Conservation (phyloP, 2,329 filamentous ascomycete genomes). For the Sphaerulina vaccinii region DNA sequence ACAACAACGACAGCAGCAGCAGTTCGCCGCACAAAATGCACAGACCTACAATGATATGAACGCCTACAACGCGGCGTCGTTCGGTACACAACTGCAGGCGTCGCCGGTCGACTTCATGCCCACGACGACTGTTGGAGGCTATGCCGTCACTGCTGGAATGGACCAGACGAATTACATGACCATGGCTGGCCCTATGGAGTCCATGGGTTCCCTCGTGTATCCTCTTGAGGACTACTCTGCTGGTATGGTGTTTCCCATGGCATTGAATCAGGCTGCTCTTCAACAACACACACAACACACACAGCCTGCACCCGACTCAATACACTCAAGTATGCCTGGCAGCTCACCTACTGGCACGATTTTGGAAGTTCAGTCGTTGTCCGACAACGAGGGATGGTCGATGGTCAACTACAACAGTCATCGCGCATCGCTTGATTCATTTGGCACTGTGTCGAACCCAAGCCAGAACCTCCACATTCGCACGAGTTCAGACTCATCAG, state of each 20-base stretch:
- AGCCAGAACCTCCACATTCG: conserved; percentile 85
- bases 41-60: conserved; percentile 37
- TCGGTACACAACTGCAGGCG: conserved; percentile 43
- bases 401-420: conserved; percentile 63
- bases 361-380: conserved; percentile 82
- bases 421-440: conserved; percentile 65
- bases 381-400: conserved; percentile 80
- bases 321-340: conserved; percentile 43
- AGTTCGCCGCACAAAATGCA: conserved; percentile 30
- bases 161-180: conserved; percentile 42
- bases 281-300: conserved; percentile 40
- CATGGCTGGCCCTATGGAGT: conserved; percentile 45
- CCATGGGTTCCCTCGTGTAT: conserved; percentile 44
- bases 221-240: conserved; percentile 68
- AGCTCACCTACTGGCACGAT: conserved; percentile 77
- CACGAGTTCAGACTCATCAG: conserved; percentile 81
- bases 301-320: conserved; percentile 38
- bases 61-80: conserved; percentile 40
- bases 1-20: conserved; percentile 30
- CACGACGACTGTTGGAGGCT: conserved; percentile 38
- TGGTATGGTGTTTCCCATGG: conserved; percentile 56
- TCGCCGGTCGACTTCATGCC: conserved; percentile 52
- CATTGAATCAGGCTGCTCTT: conserved; percentile 44
- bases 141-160: conserved; percentile 44
- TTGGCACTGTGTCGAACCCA: conserved; percentile 79